phyloP scores from a whole-genome alignment of 1,139 yeast genomes.

The Saccharomycopsis phalli region DNA sequence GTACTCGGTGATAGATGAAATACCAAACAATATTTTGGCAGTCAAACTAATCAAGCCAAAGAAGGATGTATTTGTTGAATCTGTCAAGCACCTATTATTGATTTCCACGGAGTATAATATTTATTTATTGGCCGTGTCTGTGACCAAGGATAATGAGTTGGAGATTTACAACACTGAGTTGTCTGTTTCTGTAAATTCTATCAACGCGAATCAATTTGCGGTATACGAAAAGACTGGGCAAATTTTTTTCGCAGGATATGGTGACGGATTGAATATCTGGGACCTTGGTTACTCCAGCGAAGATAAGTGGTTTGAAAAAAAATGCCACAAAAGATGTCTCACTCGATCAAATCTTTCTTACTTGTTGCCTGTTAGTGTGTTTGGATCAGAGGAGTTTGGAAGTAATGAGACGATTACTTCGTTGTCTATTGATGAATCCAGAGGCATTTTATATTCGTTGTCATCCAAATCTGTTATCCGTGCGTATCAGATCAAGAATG shows the following conservation, averaged over 20 bases:
- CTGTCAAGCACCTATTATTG: slow-evolving; percentile 62
- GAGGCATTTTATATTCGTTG: slow-evolving; percentile 71
- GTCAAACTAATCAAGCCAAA: slow-evolving; percentile 76
- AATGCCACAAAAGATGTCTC: slow-evolving; percentile 72
- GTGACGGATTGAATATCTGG: slow-evolving; percentile 80
- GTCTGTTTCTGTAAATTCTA: slow-evolving; percentile 71
- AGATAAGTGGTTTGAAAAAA: slow-evolving; percentile 81
- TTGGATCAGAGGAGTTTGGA: slow-evolving; percentile 22
- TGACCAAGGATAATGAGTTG: slow-evolving; percentile 39
- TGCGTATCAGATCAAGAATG: slow-evolving; percentile 45
- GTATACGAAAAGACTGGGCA: slow-evolving; percentile 62
- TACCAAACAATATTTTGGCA: slow-evolving; percentile 66
- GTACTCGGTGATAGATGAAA: slow-evolving; percentile 74
- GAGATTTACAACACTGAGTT: slow-evolving; percentile 79
- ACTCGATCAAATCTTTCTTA: slow-evolving; percentile 60
- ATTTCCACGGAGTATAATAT: slow-evolving; percentile 78
- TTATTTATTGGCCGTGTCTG: slow-evolving; percentile 60
- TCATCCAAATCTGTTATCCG: slow-evolving; percentile 79
- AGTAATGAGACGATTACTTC: slow-evolving; percentile 53
- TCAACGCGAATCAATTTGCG: slow-evolving; percentile 57
- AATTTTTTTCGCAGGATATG: slow-evolving; percentile 70
- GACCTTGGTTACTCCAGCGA: slow-evolving; percentile 77
- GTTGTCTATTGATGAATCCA: slow-evolving; percentile 64
- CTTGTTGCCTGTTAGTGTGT: slow-evolving; percentile 39
- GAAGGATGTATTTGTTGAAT: slow-evolving; percentile 67